Conservation (phyloP, 148 eudicot genomes). For the Rhododendron ferrugineum region DNA sequence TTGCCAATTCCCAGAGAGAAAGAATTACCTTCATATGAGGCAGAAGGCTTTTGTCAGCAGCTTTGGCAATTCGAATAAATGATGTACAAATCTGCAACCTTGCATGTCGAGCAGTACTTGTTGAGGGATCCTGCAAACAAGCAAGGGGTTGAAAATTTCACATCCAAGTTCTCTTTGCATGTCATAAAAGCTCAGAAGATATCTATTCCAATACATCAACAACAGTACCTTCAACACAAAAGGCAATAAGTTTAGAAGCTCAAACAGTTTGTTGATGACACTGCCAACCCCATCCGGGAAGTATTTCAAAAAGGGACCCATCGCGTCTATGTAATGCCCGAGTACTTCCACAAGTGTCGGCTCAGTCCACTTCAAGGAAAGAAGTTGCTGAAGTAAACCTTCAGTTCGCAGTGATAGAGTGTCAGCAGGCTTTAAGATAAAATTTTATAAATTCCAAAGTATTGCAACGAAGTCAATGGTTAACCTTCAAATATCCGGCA, state of each 20-base stretch:
- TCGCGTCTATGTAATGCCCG: slow-evolving; percentile 80
- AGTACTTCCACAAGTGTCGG: slow-evolving; percentile 77
- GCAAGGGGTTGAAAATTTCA: slow-evolving; percentile 7
- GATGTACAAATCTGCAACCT: slow-evolving; percentile 96
- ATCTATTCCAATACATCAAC: background rate
- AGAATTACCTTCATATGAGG: slow-evolving; percentile 94
- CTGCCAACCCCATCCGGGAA: slow-evolving; percentile 75
- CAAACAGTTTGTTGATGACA: slow-evolving; percentile 86
- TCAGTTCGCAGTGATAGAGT: slow-evolving; percentile 23
- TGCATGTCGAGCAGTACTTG: slow-evolving; percentile 84
- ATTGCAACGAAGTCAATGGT: slow-evolving; percentile 2
- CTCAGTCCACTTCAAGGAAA: slow-evolving; percentile 84
- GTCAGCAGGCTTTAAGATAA: slow-evolving; percentile 23
- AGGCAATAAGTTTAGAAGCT: slow-evolving; percentile 78
- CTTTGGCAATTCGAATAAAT: slow-evolving; percentile 91
- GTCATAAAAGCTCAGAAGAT: background rate
- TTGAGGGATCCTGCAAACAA: slow-evolving; percentile 74
- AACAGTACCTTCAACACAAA: slow-evolving; percentile 56
- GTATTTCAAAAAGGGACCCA: slow-evolving; percentile 83
- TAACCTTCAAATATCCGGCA: slow-evolving; percentile 83
- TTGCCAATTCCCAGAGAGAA: background rate
- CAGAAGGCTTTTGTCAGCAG: slow-evolving; percentile 73
- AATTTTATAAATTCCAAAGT: slow-evolving; percentile 1
- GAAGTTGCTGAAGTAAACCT: slow-evolving; percentile 87
- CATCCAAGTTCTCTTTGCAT: background rate